Percentiles rank a stretch among this genome's conserved stretches.
phyloP scores from a whole-genome alignment of 2,329 filamentous ascomycete species.

The Cladorrhinum sp. region DNA sequence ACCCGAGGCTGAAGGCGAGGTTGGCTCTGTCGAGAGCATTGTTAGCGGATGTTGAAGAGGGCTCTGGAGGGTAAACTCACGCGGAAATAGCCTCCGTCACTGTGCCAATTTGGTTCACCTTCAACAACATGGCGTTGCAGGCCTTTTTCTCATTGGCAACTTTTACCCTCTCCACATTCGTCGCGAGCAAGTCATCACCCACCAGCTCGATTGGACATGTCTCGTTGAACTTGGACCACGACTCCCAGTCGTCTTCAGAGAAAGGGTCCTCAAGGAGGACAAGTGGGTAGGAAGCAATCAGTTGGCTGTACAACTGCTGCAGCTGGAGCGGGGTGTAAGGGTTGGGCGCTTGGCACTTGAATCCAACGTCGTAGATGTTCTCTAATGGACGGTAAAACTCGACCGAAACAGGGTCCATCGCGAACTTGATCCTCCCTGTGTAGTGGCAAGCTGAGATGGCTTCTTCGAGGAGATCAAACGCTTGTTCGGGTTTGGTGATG shows the following conservation, averaged over 20 bases:
- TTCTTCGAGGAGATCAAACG: slow-evolving; percentile 32
- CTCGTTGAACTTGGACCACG: slow-evolving; percentile 36
- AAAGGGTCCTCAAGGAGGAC: slow-evolving; percentile 13
- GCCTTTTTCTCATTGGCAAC: slow-evolving; percentile 36
- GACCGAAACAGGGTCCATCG: slow-evolving; percentile 39
- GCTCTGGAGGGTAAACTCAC: slow-evolving; percentile 25
- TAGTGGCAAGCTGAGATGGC: slow-evolving; percentile 31
- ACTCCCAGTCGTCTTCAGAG: slow-evolving; percentile 16
- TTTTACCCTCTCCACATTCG: slow-evolving; percentile 36
- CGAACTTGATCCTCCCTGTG: slow-evolving; percentile 36
- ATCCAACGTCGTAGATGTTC: slow-evolving; percentile 36
- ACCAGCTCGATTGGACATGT: slow-evolving; percentile 36
- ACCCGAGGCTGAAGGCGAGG: slow-evolving; percentile 33
- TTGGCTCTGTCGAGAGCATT: slow-evolving; percentile 27
- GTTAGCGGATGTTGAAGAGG: neutral
- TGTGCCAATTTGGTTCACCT: slow-evolving; percentile 43
- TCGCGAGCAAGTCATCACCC: slow-evolving; percentile 40
- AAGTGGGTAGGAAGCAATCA: slow-evolving; percentile 12
- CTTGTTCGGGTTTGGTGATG: slow-evolving; percentile 34
- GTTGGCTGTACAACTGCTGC: slow-evolving; percentile 14
- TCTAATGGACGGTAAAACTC: slow-evolving; percentile 34
- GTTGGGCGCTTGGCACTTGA: slow-evolving; percentile 32
- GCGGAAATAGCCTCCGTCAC: slow-evolving; percentile 39
- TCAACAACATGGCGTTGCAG: slow-evolving; percentile 40
- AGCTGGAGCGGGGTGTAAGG: slow-evolving; percentile 15